These are phyloP conservation scores for Talaromyces islandicus DNA, from an alignment of 2,329 filamentous ascomycete species.

Conservation along the genomic window DNA sequence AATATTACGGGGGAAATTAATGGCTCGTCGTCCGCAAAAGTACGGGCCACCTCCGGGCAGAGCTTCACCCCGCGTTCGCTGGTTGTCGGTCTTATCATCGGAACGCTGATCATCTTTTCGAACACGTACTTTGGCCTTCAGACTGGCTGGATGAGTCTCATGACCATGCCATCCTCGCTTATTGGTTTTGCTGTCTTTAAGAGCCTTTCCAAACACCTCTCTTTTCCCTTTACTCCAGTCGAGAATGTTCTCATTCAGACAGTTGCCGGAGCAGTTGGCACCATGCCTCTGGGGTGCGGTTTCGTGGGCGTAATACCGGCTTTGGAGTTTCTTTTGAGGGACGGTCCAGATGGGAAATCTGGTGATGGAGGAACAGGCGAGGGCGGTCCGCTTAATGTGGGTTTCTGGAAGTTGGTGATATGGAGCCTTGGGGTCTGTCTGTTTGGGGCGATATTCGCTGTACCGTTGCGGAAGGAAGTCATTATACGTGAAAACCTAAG, in stretches of 20 bases:
- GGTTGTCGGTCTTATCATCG: slow-evolving; percentile 72
- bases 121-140: slow-evolving; percentile 99
- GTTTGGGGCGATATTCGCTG: slow-evolving; percentile 94
- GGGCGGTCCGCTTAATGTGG: slow-evolving; percentile 67
- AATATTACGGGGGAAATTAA: not conserved
- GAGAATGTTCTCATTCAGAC: slow-evolving; percentile 97
- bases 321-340: slow-evolving; percentile 74
- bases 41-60: slow-evolving; percentile 25
- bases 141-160: slow-evolving; percentile 75
- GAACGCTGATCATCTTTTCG: slow-evolving; percentile 86
- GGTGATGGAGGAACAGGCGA: slow-evolving; percentile 69
- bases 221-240: slow-evolving; percentile 81
- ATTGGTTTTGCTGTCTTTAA: slow-evolving; percentile 95
- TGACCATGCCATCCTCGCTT: slow-evolving; percentile 94
- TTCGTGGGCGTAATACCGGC: slow-evolving; percentile 94
- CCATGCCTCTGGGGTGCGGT: slow-evolving; percentile 92
- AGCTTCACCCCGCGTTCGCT: slow-evolving; percentile 85
- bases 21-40: not conserved
- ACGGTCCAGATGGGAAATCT: slow-evolving; percentile 70
- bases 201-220: slow-evolving; percentile 63
- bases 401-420: slow-evolving; percentile 70
- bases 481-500: slow-evolving; percentile 88
- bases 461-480: slow-evolving; percentile 82
- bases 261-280: slow-evolving; percentile 89
- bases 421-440: slow-evolving; percentile 94